Percentiles rank a stretch among this genome's conserved stretches.
These are phyloP conservation scores for Lactifluus volemus DNA, from an alignment of 768 basidiomycete species.

Conservation along the genomic window DNA sequence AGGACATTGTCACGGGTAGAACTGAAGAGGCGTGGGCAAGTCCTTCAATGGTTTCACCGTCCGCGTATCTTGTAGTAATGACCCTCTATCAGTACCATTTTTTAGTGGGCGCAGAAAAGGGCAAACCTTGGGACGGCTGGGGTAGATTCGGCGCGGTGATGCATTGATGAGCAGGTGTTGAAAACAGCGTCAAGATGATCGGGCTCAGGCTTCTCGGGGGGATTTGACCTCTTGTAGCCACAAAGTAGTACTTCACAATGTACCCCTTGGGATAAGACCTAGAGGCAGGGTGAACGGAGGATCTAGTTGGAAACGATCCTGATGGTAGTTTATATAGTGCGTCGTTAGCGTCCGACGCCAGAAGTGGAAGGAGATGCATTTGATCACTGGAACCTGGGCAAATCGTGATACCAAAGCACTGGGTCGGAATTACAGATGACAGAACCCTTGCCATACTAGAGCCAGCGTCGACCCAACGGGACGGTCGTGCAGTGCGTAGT, in stretches of 20 bases:
- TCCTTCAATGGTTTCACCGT: background rate
- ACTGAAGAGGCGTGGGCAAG: background rate
- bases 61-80: background rate
- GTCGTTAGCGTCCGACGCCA: background rate
- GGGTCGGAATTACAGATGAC: background rate
- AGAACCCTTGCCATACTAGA: background rate
- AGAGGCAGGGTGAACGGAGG: background rate
- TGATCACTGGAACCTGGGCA: background rate
- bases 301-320: background rate
- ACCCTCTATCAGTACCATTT: background rate
- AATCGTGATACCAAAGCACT: background rate
- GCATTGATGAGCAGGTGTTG: background rate
- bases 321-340: conserved; percentile 7
- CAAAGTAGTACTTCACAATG: background rate
- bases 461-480: background rate
- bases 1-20: background rate
- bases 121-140: background rate
- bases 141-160: background rate
- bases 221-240: background rate
- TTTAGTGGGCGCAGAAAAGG: background rate
- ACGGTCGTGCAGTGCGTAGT: background rate
- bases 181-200: background rate
- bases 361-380: background rate
- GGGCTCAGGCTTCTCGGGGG: background rate
- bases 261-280: background rate